Percentiles rank a stretch among this genome's conserved stretches.
phyloP scores from a whole-genome alignment of 805 yeast genomes.

The Candida patagonica region DNA sequence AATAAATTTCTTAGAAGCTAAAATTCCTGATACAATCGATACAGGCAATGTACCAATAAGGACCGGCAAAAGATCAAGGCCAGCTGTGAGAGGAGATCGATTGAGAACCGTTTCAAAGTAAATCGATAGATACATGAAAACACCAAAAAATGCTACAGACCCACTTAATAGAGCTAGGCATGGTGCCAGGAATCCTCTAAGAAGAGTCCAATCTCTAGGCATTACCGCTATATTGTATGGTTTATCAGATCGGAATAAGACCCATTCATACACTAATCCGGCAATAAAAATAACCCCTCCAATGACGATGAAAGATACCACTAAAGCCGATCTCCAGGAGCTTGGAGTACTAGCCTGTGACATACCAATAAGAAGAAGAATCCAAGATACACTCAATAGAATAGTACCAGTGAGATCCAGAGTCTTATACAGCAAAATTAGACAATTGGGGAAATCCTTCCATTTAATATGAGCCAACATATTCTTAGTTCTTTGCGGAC shows the following conservation, averaged over 20 bases:
- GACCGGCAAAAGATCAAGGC: conserved; percentile 35
- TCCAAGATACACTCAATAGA: conserved; percentile 21
- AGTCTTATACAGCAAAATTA: conserved; percentile 33
- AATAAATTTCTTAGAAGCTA: conserved; percentile 33
- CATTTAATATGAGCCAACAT: no score
- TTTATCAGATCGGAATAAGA: no score
- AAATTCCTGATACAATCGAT: conserved; percentile 36
- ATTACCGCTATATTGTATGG: no score
- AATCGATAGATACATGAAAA: conserved; percentile 38
- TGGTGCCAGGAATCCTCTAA: conserved; percentile 21
- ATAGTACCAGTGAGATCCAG: conserved; percentile 48
- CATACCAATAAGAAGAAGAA: conserved; percentile 42
- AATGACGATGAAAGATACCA: conserved; percentile 34
- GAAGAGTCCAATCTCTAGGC: no score
- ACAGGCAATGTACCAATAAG: conserved; percentile 34
- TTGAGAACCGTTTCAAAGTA: conserved; percentile 40
- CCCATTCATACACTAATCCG: conserved; percentile 27
- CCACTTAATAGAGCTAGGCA: conserved; percentile 28
- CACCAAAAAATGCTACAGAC: conserved; percentile 39
- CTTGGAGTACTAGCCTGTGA: conserved; percentile 41
- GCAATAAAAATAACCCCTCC: conserved; percentile 35
- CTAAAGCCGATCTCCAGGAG: conserved; percentile 46
- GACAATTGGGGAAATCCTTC: no score
- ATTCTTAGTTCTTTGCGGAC: neutral
- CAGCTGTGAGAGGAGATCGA: conserved; percentile 30